These are phyloP conservation scores for Tephrocybe sp. DNA, from an alignment of 768 basidiomycete species.

Conservation along the genomic window DNA sequence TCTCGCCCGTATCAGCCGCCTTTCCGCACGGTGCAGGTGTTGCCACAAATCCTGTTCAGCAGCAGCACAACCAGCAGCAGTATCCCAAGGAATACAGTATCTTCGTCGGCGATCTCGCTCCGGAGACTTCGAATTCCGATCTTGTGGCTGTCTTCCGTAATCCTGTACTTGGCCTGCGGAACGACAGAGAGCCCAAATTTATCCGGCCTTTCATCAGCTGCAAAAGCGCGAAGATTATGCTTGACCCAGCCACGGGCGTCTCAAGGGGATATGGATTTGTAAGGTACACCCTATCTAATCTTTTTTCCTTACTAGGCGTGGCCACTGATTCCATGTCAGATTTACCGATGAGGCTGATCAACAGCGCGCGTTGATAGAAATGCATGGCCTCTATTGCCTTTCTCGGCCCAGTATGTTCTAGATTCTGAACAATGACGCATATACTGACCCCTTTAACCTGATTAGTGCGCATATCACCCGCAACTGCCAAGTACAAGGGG, in stretches of 20 bases:
- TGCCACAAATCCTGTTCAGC: slow-evolving; percentile 39
- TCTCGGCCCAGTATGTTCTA: slow-evolving; percentile 76
- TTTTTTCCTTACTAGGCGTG: slow-evolving; percentile 6
- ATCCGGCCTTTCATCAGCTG: slow-evolving; percentile 88
- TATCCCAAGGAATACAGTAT: slow-evolving; percentile 89
- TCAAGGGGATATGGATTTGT: slow-evolving; percentile 94
- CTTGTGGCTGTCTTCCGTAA: slow-evolving; percentile 92
- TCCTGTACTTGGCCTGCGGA: slow-evolving; percentile 80
- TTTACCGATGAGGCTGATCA: slow-evolving; percentile 90
- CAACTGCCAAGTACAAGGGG: slow-evolving; percentile 83
- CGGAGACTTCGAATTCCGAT: slow-evolving; percentile 93
- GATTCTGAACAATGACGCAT: slow-evolving; percentile 20
- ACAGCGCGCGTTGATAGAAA: slow-evolving; percentile 85
- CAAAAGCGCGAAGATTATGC: slow-evolving; percentile 95
- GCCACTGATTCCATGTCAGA: slow-evolving; percentile 33
- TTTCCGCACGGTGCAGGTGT: slow-evolving; percentile 25
- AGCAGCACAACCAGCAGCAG: slow-evolving; percentile 62
- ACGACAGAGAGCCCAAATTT: slow-evolving; percentile 85
- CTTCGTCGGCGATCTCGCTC: slow-evolving; percentile 91
- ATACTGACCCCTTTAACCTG: slow-evolving; percentile 23
- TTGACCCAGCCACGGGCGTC: slow-evolving; percentile 85
- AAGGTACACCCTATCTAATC: slow-evolving; percentile 46
- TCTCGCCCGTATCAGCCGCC: slow-evolving; percentile 28
- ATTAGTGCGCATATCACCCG: slow-evolving; percentile 86
- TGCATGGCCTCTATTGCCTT: slow-evolving; percentile 88